Percentiles rank a stretch among this genome's conserved stretches.
Evolutionary conservation across 192 early-diverging fungal genomes (phyloP).

Genomic region (Coemansia reversa): DNA sequence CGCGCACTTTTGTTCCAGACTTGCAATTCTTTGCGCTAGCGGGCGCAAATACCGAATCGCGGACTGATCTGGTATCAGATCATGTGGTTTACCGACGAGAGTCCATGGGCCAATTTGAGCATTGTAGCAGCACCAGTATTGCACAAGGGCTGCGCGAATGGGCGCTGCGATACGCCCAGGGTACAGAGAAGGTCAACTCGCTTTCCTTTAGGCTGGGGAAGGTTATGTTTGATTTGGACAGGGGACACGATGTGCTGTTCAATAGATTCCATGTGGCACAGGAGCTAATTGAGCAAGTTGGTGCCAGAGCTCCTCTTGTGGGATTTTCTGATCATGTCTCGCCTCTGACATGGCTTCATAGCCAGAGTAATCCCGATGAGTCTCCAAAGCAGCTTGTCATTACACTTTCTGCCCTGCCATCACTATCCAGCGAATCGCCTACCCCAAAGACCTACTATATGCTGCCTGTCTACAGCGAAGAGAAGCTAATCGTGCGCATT

Average conservation of each 20-base stretch:
- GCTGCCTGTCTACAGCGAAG: slow-evolving; percentile 18
- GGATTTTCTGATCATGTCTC: slow-evolving; percentile 34
- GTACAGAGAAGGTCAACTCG: neutral
- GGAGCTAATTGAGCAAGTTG: slow-evolving; percentile 21
- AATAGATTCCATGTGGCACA: slow-evolving; percentile 11
- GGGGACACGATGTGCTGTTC: slow-evolving; percentile 7
- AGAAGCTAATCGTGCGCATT: slow-evolving; percentile 25
- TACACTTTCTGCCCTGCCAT: neutral
- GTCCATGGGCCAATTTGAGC: neutral
- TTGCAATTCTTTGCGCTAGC: slow-evolving; percentile 7
- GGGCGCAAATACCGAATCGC: slow-evolving; percentile 1
- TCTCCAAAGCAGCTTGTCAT: slow-evolving; percentile 24
- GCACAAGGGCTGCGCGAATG: slow-evolving; percentile 15
- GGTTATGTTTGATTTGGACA: slow-evolving; percentile 36
- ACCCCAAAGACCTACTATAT: slow-evolving; percentile 3
- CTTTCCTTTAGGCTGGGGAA: slow-evolving; percentile 26
- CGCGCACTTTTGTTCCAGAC: slow-evolving; percentile 16
- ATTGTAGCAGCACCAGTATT: neutral
- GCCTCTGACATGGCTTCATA: slow-evolving; percentile 37
- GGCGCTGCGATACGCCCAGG: neutral
- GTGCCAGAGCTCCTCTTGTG: slow-evolving; percentile 24
- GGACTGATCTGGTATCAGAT: neutral
- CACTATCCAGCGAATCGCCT: neutral
- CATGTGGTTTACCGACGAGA: slow-evolving; percentile 21
- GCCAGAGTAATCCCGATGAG: neutral